phyloP scores from a whole-genome alignment of 2,329 filamentous ascomycete species.

The Penicillium sp. region DNA sequence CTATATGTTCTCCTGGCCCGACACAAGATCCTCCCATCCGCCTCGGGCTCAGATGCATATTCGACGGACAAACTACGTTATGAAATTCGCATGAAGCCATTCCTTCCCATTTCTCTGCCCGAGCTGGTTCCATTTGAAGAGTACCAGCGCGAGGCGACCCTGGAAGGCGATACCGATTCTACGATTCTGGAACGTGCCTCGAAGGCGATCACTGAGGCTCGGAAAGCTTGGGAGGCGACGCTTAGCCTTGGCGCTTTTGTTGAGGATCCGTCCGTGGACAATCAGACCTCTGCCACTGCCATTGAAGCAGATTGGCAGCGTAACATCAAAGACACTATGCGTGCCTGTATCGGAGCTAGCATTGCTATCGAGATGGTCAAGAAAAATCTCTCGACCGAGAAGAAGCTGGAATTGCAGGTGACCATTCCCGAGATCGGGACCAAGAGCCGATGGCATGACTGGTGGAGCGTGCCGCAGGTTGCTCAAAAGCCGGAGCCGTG shows the following conservation, averaged over 20 bases:
- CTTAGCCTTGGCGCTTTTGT: constrained; percentile 41
- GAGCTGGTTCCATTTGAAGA: constrained; percentile 65
- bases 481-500: constrained; percentile 15
- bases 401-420: constrained; percentile 30
- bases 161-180: constrained; percentile 46
- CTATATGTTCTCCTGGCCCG: constrained; percentile 69
- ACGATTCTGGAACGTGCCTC: constrained; percentile 42
- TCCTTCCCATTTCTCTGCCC: constrained; percentile 67
- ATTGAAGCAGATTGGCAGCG: constrained; percentile 63
- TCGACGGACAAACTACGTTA: constrained; percentile 69
- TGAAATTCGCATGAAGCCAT: constrained; percentile 84
- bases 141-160: constrained; percentile 50
- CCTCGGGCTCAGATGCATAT: constrained; percentile 59
- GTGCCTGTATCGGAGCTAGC: constrained; percentile 69
- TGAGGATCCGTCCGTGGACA: constrained; percentile 12
- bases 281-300: constrained; percentile 37
- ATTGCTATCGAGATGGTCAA: constrained; percentile 63
- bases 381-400: constrained; percentile 51
- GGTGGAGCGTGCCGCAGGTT: constrained; percentile 48
- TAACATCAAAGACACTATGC: constrained; percentile 61
- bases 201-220: constrained; percentile 40
- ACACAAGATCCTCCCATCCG: constrained; percentile 50
- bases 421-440: constrained; percentile 40
- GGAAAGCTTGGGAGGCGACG: constrained; percentile 45
- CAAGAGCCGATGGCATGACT: constrained; percentile 46